Base-by-base conservation (phyloP, 495 filamentous ascomycete genomes). In the Penicillium goetzii region DNA sequence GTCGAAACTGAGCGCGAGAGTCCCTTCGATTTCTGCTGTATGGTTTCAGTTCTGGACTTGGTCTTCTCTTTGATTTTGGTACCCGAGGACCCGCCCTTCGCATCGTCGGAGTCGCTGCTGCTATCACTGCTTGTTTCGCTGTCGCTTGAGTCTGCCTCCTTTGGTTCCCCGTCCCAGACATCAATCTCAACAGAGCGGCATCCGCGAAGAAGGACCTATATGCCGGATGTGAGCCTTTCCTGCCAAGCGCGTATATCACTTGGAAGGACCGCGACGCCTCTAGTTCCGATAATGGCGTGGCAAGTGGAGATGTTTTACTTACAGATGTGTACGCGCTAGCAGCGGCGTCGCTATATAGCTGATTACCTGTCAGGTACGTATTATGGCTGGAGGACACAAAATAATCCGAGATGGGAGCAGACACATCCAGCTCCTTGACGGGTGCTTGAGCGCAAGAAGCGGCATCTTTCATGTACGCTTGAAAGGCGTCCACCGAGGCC, bases 151-250 rank as follows among this genome's bases (percentile, higher is more conserved):
- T 62, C 67, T 19, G 69, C 80, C 19, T 78, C 77, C 21, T 75
- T 74, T 7, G 72, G 59, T 43, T 92, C 86, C 14, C 93, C 94
- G 72, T 98, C 91, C 91, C 93, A 97, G 9, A 97, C 92, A 68
- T 98, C 94, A 62, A 98, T 92, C 78, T 97, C 94, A 56, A 97
- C 91, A 62, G 92, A 97, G 19, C 94, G 87, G 64, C 94, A 95
- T n/a, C 94, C 92, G 25, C 88, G 84, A 11, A 88, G 76, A 36
- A 97, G 84, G 17, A 85, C 86, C 86, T 89, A 65, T 40, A 21
- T 7, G 10, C 15, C 2, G 0, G 52, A 23, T 12, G 17, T 55
- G 21, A 38, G 33, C n/a, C 4, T 55, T 30, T 30, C 14, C 4
- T 30, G 12, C 9, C 47, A 17, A 30, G 4, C 4, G 10, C 5